A percentile compares a stretch with the other conserved stretches of the same genome.
These are phyloP conservation scores for Herpetospermum pedunculosum DNA, from an alignment of 306 rosid genomes.

Conservation along the genomic window DNA sequence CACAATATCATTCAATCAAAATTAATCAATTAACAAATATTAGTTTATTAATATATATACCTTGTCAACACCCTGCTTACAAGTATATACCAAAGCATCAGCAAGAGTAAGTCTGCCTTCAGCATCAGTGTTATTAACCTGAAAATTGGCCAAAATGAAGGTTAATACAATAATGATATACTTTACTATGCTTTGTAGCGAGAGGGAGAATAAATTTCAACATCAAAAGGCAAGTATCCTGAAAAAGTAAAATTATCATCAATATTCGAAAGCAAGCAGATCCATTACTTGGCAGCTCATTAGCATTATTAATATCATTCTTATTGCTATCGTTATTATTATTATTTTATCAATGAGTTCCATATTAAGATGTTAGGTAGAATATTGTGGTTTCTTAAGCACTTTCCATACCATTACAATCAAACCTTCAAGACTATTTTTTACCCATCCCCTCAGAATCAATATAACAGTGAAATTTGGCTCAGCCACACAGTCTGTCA, in stretches of 20 bases:
- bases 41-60: conserved; percentile 20
- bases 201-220: background rate
- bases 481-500: background rate
- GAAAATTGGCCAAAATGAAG: background rate
- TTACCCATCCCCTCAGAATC: background rate
- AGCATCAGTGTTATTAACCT: conserved; percentile 99
- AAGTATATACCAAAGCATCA: conserved; percentile 88
- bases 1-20: background rate
- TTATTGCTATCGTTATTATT: background rate
- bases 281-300: background rate
- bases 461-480: background rate
- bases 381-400: background rate
- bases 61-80: conserved; percentile 98
- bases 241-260: background rate
- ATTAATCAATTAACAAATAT: background rate
- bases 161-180: background rate
- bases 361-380: background rate
- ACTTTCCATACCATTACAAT: background rate
- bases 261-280: background rate
- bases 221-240: background rate
- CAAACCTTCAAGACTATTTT: background rate
- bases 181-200: background rate
- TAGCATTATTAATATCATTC: background rate
- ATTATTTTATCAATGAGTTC: background rate
- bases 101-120: conserved; percentile 99